Conservation (phyloP, 2,329 filamentous ascomycete species). For the Beauveria brongniartii region DNA sequence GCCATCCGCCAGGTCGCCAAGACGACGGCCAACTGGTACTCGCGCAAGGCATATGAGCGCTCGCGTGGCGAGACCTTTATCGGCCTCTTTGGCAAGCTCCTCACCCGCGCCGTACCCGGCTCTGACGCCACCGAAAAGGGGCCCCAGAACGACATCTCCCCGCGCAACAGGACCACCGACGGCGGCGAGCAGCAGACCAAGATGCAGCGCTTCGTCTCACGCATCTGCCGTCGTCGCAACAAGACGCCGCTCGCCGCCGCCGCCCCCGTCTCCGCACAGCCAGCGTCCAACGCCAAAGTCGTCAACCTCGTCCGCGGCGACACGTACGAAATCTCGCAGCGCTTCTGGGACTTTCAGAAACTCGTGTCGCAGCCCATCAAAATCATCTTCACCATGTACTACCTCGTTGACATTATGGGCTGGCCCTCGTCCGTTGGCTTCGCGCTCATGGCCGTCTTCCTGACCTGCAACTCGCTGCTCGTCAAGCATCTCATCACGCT, state of each 20-base stretch:
- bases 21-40: slow-evolving; percentile 59
- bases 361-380: slow-evolving; percentile 70
- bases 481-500: slow-evolving; percentile 58
- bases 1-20: slow-evolving; percentile 26
- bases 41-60: slow-evolving; percentile 75
- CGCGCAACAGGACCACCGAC: neutral
- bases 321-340: slow-evolving; percentile 72
- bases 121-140: slow-evolving; percentile 30
- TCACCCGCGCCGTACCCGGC: slow-evolving; percentile 34
- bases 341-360: slow-evolving; percentile 81
- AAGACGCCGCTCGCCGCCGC: neutral
- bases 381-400: slow-evolving; percentile 57
- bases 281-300: slow-evolving; percentile 83
- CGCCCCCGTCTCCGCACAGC: slow-evolving; percentile 31
- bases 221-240: slow-evolving; percentile 17
- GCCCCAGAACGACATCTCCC: slow-evolving; percentile 14
- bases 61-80: slow-evolving; percentile 61
- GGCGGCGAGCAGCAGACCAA: neutral
- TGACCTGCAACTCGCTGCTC: slow-evolving; percentile 60
- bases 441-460: slow-evolving; percentile 58
- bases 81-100: slow-evolving; percentile 28
- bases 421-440: slow-evolving; percentile 71
- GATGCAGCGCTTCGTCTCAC: slow-evolving; percentile 14
- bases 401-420: slow-evolving; percentile 67
- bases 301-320: slow-evolving; percentile 79